phyloP scores from a whole-genome alignment of 2,329 filamentous ascomycete genomes.

The Huntiella omanensis region DNA sequence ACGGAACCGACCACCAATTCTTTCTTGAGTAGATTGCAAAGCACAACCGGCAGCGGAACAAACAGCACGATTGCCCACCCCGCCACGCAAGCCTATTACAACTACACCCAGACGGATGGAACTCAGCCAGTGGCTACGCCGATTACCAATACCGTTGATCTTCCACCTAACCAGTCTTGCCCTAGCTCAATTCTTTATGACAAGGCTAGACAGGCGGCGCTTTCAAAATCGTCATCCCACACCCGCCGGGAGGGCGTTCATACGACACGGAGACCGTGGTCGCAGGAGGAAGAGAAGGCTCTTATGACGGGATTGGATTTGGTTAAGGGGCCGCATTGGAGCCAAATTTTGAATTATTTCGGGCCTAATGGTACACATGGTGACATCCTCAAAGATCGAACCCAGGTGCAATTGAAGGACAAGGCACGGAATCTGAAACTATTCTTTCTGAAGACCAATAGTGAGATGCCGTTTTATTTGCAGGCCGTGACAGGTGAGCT shows the following conservation, averaged over 20 bases:
- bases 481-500: slow-evolving; percentile 78
- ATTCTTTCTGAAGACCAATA: slow-evolving; percentile 80
- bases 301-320: slow-evolving; percentile 75
- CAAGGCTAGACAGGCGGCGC: slow-evolving; percentile 37
- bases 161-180: slow-evolving; percentile 38
- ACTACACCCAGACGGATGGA: slow-evolving; percentile 6
- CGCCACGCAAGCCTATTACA: slow-evolving; percentile 8
- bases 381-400: slow-evolving; percentile 70
- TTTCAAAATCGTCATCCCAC: slow-evolving; percentile 36
- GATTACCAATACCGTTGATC: slow-evolving; percentile 14
- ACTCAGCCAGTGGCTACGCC: slow-evolving; percentile 2
- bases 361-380: slow-evolving; percentile 62
- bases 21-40: slow-evolving; percentile 16
- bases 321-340: slow-evolving; percentile 85
- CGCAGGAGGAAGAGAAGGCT: slow-evolving; percentile 73
- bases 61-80: slow-evolving; percentile 12
- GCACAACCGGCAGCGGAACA: slow-evolving; percentile 20
- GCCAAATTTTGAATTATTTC: slow-evolving; percentile 71
- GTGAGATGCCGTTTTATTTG: slow-evolving; percentile 75
- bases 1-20: slow-evolving; percentile 3
- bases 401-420: slow-evolving; percentile 82
- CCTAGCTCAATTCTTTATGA: slow-evolving; percentile 38
- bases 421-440: slow-evolving; percentile 80
- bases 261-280: slow-evolving; percentile 62
- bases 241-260: slow-evolving; percentile 37